Evolutionary conservation across 139 green algal species (phyloP).

Genomic region (Haematococcus lacustris): DNA sequence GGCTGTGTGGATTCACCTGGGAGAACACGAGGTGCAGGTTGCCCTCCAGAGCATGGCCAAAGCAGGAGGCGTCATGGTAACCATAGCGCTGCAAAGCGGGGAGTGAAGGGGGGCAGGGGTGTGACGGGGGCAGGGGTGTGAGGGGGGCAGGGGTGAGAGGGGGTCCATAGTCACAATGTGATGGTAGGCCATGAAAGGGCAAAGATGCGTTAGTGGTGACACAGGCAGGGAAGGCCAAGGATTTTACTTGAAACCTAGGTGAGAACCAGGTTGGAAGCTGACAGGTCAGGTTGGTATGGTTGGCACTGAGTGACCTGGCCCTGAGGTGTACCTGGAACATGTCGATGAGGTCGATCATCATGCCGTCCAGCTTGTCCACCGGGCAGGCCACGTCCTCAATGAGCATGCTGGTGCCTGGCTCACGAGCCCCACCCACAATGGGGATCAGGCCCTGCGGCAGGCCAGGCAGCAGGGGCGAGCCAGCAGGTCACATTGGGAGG

Average conservation of each 20-base stretch:
- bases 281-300: no score
- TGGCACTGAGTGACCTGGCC: no score
- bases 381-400: conserved; percentile 97
- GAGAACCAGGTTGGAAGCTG: no score
- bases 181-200: no score
- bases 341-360: conserved; percentile 92
- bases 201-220: no score
- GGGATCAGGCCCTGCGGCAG: conserved; percentile 78
- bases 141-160: no score
- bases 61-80: conserved; percentile 92
- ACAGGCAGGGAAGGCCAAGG: no score
- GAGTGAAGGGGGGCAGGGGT: background rate
- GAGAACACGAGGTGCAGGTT: conserved; percentile 97
- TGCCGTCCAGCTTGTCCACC: conserved; percentile 89
- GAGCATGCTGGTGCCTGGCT: conserved; percentile 88
- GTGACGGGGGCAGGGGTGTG: no score
- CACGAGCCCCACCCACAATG: conserved; percentile 86
- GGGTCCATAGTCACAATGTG: no score
- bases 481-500: no score
- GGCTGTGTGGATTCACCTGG: conserved; percentile 42
- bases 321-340: conserved; percentile 25
- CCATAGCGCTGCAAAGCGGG: conserved; percentile 71
- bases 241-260: no score
- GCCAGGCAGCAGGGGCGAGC: background rate
- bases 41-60: conserved; percentile 94